Base-by-base conservation (phyloP, 805 yeast species). In the Yueomyces sp. region DNA sequence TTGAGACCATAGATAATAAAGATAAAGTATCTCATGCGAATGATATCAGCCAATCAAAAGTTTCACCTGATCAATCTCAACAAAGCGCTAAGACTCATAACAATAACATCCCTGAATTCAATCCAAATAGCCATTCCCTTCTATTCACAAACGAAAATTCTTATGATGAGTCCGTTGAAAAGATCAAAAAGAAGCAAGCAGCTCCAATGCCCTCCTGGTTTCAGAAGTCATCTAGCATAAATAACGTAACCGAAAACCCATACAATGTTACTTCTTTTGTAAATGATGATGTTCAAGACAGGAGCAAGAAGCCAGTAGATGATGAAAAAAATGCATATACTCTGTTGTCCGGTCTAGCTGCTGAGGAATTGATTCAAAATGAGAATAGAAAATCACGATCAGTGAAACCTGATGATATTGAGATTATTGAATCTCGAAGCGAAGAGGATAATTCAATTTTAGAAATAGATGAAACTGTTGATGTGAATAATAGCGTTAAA, bases 151-250 rank as follows among this genome's bases (percentile, higher is more conserved):
- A 42, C 26, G 45, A 29, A 7, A 42, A 40, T 8, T 19, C 7
- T 7, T 39, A 40, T 28, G 45, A 45, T 26, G 37, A 28, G 3
- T 19, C 42, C 1, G 40, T 43, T 2, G 42, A 38, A 11, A 42
- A 46, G 6, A 47, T 45, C 12, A 42, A 44, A 26, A 43, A 44
- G 30, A 27, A n/a, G 12, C 26, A 37, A 26, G 51, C 48, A 6
- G 45, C 34, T 26, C 50, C 44, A 30, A 45, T 51, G 19, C 67
- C 67, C 4, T 43, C 52, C 12, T 63, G 67, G 67, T 63, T 63
- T 44, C 49, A 44, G 33, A 31, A 43, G 6, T 6, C 6, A 6
- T 6, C 9, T 6, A 40, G 37, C 4, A 32, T 38, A 26, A 43
- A 42, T 28, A 11, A 36, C 3, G 39, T 42, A n/a, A 29, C 42